Evolutionary conservation across 2,329 filamentous ascomycete genomes (phyloP).

Genomic region (Fusarium acutatum): DNA sequence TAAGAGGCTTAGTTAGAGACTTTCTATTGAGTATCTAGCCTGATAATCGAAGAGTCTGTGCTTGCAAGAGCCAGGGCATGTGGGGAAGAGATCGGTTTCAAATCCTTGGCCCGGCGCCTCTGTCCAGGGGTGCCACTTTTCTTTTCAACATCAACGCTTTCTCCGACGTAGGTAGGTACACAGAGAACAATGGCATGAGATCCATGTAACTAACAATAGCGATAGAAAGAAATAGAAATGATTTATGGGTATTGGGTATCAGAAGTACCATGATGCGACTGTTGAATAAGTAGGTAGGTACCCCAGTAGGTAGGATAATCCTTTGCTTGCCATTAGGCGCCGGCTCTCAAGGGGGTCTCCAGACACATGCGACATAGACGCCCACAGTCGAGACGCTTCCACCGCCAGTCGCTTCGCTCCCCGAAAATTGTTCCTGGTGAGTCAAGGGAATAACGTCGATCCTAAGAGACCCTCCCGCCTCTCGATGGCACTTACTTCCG

Average conservation of each 20-base stretch:
- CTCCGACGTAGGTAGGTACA: neutral
- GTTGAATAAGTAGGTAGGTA: neutral
- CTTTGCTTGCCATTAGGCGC: conserved; percentile 22
- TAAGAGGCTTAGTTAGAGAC: neutral
- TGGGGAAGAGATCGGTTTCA: conserved; percentile 32
- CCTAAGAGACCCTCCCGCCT: neutral
- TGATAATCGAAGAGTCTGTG: conserved; percentile 5
- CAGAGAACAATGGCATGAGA: neutral
- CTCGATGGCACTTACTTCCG: neutral
- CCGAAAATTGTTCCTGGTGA: conserved; percentile 12
- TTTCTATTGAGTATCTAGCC: neutral
- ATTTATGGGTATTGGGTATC: neutral
- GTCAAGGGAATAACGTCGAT: conserved; percentile 23
- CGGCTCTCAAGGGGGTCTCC: conserved; percentile 9
- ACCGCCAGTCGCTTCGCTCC: conserved; percentile 30
- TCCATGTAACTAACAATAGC: neutral
- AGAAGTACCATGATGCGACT: neutral
- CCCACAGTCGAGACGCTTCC: conserved; percentile 36
- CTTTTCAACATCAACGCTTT: neutral
- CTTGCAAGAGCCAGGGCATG: neutral
- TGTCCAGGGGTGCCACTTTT: conserved; percentile 21
- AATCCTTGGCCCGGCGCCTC: conserved; percentile 18
- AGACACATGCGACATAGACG: conserved; percentile 36
- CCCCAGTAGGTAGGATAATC: neutral
- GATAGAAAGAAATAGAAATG: neutral